A percentile compares a stretch with the other conserved stretches of the same genome.
phyloP scores from a whole-genome alignment of 768 basidiomycete species.

The Psilocybe sp. region DNA sequence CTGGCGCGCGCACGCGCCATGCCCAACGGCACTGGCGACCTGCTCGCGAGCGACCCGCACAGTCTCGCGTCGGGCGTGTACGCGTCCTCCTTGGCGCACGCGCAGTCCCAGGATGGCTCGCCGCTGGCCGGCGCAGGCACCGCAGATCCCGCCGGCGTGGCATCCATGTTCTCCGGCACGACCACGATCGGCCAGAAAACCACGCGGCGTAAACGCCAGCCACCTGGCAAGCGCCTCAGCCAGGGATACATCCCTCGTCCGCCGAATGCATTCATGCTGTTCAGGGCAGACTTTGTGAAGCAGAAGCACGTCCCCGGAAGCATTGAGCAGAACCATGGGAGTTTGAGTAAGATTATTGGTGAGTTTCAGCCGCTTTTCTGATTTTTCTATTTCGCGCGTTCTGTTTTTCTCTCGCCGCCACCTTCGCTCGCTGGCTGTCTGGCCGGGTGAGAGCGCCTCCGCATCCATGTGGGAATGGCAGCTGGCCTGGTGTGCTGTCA shows the following conservation, averaged over 20 bases:
- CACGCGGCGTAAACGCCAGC: conserved; percentile 17
- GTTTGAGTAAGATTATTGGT: conserved; percentile 72
- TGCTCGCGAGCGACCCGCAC: not conserved
- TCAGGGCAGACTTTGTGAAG: conserved; percentile 78
- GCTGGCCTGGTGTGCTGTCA: too few species aligned
- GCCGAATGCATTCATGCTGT: conserved; percentile 85
- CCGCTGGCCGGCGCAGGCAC: too few species aligned
- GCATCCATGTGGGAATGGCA: too few species aligned
- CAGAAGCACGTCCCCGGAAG: conserved; percentile 76
- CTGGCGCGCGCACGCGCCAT: conserved; percentile 4
- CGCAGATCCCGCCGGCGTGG: too few species aligned
- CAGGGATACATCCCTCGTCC: conserved; percentile 75
- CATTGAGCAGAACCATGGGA: conserved; percentile 76
- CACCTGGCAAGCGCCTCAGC: conserved; percentile 23
- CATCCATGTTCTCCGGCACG: too few species aligned
- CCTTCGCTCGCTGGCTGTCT: too few species aligned
- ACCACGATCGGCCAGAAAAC: not conserved
- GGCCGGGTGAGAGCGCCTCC: too few species aligned
- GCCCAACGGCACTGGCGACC: conserved; percentile 5
- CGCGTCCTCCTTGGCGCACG: conserved; percentile 15
- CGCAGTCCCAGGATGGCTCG: conserved; percentile 4
- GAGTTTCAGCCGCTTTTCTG: conserved; percentile 10
- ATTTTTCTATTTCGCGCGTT: too few species aligned
- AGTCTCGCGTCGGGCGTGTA: conserved; percentile 14
- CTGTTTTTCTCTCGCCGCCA: too few species aligned